Conservation (phyloP, 2,329 filamentous ascomycete species). For the Rutstroemia sp. region DNA sequence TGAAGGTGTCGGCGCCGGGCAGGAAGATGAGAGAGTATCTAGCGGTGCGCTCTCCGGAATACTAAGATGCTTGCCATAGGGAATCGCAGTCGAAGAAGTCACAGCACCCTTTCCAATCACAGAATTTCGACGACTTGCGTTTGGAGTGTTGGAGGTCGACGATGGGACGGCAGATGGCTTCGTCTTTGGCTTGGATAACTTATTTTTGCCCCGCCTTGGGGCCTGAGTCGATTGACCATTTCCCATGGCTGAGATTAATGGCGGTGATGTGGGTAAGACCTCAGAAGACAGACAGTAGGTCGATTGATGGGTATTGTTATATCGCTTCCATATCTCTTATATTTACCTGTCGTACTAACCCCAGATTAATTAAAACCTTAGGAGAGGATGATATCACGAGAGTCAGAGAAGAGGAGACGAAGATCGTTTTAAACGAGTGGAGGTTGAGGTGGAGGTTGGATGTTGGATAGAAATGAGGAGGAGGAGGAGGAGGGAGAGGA, state of each 20-base stretch:
- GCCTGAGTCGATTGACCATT: slow-evolving; percentile 23
- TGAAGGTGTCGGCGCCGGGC: not conserved
- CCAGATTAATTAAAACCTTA: not conserved
- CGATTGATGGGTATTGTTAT: slow-evolving; percentile 5
- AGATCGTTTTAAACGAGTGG: not conserved
- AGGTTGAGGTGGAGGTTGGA: not conserved
- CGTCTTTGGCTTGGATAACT: slow-evolving; percentile 28
- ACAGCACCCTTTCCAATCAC: slow-evolving; percentile 9
- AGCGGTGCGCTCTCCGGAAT: not conserved
- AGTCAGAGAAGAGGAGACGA: not conserved
- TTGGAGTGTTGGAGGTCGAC: slow-evolving; percentile 13
- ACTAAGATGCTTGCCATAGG: not conserved
- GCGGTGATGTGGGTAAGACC: not conserved
- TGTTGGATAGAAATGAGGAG: not conserved
- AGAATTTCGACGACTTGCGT: slow-evolving; percentile 21
- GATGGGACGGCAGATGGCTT: slow-evolving; percentile 18
- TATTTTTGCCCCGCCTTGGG: slow-evolving; percentile 19
- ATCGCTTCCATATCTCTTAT: slow-evolving; percentile 8
- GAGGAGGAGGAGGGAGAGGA: slow-evolving; percentile 3
- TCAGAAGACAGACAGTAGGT: not conserved
- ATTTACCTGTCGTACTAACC: not conserved
- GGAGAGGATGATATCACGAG: not conserved
- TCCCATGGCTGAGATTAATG: slow-evolving; percentile 18
- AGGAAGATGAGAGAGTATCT: not conserved
- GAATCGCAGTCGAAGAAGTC: not conserved